phyloP scores from a whole-genome alignment of 805 yeast species.

The Cyberlindnera petersonii region DNA sequence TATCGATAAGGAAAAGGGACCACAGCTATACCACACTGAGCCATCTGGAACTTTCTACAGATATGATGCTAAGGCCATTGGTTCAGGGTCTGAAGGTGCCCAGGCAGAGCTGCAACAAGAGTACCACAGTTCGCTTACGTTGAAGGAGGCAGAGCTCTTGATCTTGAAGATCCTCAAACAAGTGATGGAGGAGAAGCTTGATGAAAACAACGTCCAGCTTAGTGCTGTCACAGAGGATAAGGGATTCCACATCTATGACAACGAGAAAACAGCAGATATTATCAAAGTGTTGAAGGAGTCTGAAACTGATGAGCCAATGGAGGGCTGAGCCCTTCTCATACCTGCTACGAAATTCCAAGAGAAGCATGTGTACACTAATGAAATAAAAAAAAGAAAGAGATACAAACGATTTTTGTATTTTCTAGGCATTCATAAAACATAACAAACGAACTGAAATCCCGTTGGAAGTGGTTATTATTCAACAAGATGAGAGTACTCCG shows the following conservation, averaged over 20 bases:
- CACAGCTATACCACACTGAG: slow-evolving; percentile 97
- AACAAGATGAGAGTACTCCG: slow-evolving; percentile 82
- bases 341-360: not conserved
- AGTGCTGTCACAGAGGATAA: slow-evolving; percentile 84
- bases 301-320: slow-evolving; percentile 42
- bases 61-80: slow-evolving; percentile 98
- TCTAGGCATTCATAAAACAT: too few relatives aligned
- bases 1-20: slow-evolving; percentile 86
- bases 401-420: too few relatives aligned
- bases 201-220: slow-evolving; percentile 90
- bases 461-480: slow-evolving; percentile 1
- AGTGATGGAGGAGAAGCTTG: slow-evolving; percentile 98
- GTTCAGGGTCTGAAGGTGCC: slow-evolving; percentile 98
- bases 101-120: slow-evolving; percentile 96
- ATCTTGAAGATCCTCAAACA: slow-evolving; percentile 88
- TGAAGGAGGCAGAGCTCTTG: slow-evolving; percentile 88
- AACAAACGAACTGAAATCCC: not conserved
- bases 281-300: slow-evolving; percentile 74
- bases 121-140: slow-evolving; percentile 86
- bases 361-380: not conserved
- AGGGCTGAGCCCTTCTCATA: slow-evolving; percentile 1
- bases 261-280: slow-evolving; percentile 76
- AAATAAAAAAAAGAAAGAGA: not conserved
- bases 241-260: slow-evolving; percentile 83
- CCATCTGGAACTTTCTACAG: slow-evolving; percentile 98